Evolutionary conservation across 148 eudicot species (phyloP).

Genomic region (Rhododendron simsii): DNA sequence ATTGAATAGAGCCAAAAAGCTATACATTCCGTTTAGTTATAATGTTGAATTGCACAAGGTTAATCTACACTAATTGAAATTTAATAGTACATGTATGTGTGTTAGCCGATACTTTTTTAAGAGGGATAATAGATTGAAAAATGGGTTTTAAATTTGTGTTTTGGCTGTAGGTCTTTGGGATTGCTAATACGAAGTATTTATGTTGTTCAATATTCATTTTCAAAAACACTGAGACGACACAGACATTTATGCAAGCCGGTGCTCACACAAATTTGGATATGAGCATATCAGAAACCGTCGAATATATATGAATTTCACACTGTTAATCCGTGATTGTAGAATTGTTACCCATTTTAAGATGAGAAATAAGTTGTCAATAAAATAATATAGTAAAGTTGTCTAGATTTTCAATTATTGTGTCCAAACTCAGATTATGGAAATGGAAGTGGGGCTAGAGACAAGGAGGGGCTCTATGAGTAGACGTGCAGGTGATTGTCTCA

Average conservation of each 20-base stretch:
- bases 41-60: neutral
- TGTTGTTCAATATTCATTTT: neutral
- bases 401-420: neutral
- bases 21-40: neutral
- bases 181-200: neutral
- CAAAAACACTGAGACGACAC: neutral
- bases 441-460: neutral
- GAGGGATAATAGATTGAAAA: too few species aligned
- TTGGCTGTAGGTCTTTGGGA: neutral
- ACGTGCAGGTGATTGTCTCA: neutral
- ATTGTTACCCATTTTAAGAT: neutral
- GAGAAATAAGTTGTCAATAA: neutral
- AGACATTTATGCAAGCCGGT: too few species aligned
- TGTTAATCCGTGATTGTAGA: neutral
- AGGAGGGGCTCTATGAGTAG: neutral
- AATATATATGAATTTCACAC: neutral
- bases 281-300: too few species aligned
- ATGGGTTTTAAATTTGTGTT: neutral
- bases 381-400: neutral
- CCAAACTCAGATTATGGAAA: conserved; percentile 4
- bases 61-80: neutral
- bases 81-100: neutral
- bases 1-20: neutral
- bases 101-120: too few species aligned
- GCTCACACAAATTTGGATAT: too few species aligned